Conservation (phyloP, 352 stramenopile species). For the Phytophthora boehmeriae region DNA sequence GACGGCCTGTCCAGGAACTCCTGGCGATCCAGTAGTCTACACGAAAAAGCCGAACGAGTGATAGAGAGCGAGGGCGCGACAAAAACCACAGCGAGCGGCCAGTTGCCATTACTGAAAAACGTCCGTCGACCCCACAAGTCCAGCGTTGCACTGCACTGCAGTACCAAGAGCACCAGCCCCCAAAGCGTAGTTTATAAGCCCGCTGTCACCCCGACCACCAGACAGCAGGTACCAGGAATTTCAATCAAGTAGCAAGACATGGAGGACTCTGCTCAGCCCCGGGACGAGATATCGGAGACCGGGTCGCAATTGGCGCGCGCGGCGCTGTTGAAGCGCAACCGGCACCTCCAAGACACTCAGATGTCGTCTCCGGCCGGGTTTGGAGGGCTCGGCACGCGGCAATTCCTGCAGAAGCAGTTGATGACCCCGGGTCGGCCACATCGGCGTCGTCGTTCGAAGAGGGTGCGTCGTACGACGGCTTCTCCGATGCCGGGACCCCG, state of each 20-base stretch:
- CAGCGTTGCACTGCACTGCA: slow-evolving; percentile 7
- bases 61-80: slow-evolving; percentile 4
- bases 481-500: slow-evolving; percentile 34
- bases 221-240: not conserved
- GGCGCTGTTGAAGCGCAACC: slow-evolving; percentile 32
- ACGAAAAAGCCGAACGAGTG: not conserved
- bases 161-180: not conserved
- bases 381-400: slow-evolving; percentile 24
- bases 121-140: slow-evolving; percentile 15
- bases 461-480: slow-evolving; percentile 27
- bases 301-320: slow-evolving; percentile 11
- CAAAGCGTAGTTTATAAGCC: slow-evolving; percentile 1
- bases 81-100: not conserved
- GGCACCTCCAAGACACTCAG: slow-evolving; percentile 20
- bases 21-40: not conserved
- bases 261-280: slow-evolving; percentile 16
- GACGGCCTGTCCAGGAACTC: slow-evolving; percentile 15
- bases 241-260: slow-evolving; percentile 12
- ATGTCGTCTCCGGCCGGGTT: slow-evolving; percentile 26
- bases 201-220: not conserved
- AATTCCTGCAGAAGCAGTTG: slow-evolving; percentile 36
- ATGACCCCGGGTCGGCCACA: slow-evolving; percentile 40
- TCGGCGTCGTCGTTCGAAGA: slow-evolving; percentile 47
- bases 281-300: slow-evolving; percentile 1
- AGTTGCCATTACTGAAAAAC: slow-evolving; percentile 32